These are phyloP conservation scores for Aspergillus amoenus DNA, from an alignment of 2,329 filamentous ascomycete species.

Conservation along the genomic window DNA sequence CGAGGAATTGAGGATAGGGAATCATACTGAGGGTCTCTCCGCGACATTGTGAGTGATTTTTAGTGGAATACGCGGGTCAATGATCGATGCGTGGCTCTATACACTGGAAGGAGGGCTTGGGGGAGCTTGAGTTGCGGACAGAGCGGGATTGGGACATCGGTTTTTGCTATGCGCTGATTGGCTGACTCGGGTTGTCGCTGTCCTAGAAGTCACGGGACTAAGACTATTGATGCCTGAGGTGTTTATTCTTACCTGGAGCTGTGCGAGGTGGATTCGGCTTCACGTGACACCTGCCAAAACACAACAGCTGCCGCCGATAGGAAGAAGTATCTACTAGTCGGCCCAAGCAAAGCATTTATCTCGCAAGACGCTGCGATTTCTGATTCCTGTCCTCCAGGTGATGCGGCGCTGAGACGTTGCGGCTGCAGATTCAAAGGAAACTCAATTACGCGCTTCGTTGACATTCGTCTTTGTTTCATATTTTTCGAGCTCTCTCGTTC, in stretches of 20 bases:
- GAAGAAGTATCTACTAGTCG: background rate
- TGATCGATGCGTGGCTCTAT: background rate
- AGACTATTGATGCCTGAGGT: slow-evolving; percentile 7
- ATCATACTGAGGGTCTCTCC: slow-evolving; percentile 22
- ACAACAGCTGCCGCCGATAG: slow-evolving; percentile 11
- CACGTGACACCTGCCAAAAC: slow-evolving; percentile 20
- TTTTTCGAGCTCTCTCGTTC: slow-evolving; percentile 4
- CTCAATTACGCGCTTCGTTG: background rate
- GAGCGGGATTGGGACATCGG: slow-evolving; percentile 32
- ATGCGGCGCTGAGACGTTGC: slow-evolving; percentile 1
- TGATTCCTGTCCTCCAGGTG: background rate
- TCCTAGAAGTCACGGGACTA: background rate
- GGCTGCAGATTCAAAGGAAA: background rate
- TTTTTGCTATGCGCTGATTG: slow-evolving; percentile 37
- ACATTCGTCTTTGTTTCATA: background rate
- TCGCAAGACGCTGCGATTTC: background rate
- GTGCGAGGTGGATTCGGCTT: background rate
- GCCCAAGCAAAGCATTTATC: slow-evolving; percentile 2
- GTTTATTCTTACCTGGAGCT: background rate
- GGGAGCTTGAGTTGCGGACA: slow-evolving; percentile 16
- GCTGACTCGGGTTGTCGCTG: slow-evolving; percentile 8
- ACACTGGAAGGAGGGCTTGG: slow-evolving; percentile 2
- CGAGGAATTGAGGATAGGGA: slow-evolving; percentile 19
- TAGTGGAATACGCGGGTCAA: background rate
- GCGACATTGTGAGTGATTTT: slow-evolving; percentile 20